Evolutionary conservation across 306 rosid genomes (phyloP).

Genomic region (Astragalus glycyphyllos): DNA sequence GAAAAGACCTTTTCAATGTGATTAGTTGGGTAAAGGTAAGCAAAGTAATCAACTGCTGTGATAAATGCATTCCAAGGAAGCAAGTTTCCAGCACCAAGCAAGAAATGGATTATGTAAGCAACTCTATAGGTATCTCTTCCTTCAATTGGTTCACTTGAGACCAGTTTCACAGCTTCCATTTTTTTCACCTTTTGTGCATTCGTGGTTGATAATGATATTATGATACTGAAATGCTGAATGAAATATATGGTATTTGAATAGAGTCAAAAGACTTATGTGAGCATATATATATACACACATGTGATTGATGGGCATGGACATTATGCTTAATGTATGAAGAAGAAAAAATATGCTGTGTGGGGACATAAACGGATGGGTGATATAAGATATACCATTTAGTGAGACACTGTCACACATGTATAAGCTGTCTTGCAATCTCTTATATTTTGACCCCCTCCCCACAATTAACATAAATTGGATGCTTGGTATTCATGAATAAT

Average conservation of each 20-base stretch:
- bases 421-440: slow-evolving; percentile 46
- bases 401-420: slow-evolving; percentile 61
- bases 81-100: slow-evolving; percentile 88
- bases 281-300: slow-evolving; percentile 30
- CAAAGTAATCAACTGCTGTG: slow-evolving; percentile 92
- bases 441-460: slow-evolving; percentile 29
- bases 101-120: slow-evolving; percentile 86
- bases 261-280: slow-evolving; percentile 46
- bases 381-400: slow-evolving; percentile 53
- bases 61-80: slow-evolving; percentile 98
- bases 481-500: slow-evolving; percentile 35
- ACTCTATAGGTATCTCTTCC: slow-evolving; percentile 60
- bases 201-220: slow-evolving; percentile 12
- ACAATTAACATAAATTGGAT: slow-evolving; percentile 38
- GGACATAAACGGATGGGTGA: slow-evolving; percentile 82
- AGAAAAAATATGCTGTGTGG: slow-evolving; percentile 62
- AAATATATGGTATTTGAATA: slow-evolving; percentile 51
- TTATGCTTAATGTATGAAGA: slow-evolving; percentile 57
- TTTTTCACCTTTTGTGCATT: slow-evolving; percentile 29
- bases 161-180: slow-evolving; percentile 61
- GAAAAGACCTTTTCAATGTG: slow-evolving; percentile 88
- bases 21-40: slow-evolving; percentile 69
- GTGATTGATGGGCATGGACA: slow-evolving; percentile 74
- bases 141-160: slow-evolving; percentile 49
- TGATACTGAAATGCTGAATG: slow-evolving; percentile 34